phyloP scores from a whole-genome alignment of 2,329 filamentous ascomycete species.

The Chaetomiaceae sp. region DNA sequence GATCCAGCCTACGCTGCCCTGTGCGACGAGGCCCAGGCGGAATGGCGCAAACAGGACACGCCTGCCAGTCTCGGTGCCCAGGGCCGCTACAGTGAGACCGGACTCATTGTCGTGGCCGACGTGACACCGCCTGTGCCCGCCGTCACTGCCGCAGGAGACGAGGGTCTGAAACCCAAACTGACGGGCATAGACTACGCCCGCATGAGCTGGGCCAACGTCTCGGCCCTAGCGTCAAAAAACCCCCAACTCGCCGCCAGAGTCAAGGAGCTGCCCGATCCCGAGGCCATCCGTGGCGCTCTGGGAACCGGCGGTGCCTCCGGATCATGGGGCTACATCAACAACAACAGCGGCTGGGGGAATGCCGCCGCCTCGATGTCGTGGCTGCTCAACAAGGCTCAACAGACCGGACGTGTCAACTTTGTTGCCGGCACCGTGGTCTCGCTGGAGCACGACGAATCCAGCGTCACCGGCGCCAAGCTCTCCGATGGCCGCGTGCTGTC shows the following conservation, averaged over 20 bases:
- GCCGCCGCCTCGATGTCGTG: slow-evolving; percentile 64
- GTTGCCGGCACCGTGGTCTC: slow-evolving; percentile 43
- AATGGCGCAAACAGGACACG: slow-evolving; percentile 58
- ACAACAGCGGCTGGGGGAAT: slow-evolving; percentile 72
- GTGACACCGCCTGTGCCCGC: slow-evolving; percentile 17
- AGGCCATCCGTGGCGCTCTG: slow-evolving; percentile 40
- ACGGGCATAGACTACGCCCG: slow-evolving; percentile 53
- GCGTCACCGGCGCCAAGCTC: slow-evolving; percentile 49
- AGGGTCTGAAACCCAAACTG: slow-evolving; percentile 30
- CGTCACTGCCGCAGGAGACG: neutral
- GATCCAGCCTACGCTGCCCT: slow-evolving; percentile 70
- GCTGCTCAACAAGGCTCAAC: slow-evolving; percentile 49
- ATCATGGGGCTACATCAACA: slow-evolving; percentile 67
- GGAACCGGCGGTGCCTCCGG: slow-evolving; percentile 49
- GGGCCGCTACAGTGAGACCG: slow-evolving; percentile 64
- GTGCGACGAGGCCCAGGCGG: slow-evolving; percentile 60
- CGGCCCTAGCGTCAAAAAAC: slow-evolving; percentile 39
- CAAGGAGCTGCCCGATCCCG: slow-evolving; percentile 38
- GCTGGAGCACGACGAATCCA: slow-evolving; percentile 35
- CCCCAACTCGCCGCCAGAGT: slow-evolving; percentile 34
- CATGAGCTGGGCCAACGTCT: slow-evolving; percentile 56
- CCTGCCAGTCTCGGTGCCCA: slow-evolving; percentile 50
- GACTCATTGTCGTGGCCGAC: slow-evolving; percentile 57
- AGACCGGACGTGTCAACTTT: slow-evolving; percentile 50
- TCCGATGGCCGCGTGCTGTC: slow-evolving; percentile 32